Conservation (phyloP, 257 asterid species). For the Salvia splendens region DNA sequence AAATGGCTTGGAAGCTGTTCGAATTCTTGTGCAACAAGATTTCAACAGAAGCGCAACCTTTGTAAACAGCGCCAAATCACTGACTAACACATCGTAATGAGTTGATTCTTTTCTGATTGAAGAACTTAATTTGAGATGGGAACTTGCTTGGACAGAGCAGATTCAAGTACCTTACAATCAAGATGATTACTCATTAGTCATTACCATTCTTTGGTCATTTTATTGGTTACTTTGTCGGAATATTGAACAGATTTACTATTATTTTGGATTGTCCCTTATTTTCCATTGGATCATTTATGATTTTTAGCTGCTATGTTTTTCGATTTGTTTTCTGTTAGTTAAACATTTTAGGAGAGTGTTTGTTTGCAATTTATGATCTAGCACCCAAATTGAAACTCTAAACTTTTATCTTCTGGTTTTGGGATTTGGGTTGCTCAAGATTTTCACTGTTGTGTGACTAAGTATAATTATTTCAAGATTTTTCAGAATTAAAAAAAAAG, state of each 20-base stretch:
- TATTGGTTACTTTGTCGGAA: not conserved
- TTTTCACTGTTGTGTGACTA: too few relatives aligned
- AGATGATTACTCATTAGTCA: not conserved
- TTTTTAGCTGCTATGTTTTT: too few relatives aligned
- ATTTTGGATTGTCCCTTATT: too few relatives aligned
- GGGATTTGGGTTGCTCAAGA: too few relatives aligned
- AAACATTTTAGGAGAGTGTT: too few relatives aligned
- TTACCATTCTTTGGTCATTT: not conserved
- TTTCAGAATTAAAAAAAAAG: too few relatives aligned
- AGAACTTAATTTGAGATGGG: not conserved
- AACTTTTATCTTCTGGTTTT: too few relatives aligned
- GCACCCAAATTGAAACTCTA: too few relatives aligned
- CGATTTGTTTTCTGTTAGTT: too few relatives aligned
- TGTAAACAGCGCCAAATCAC: slow-evolving; percentile 63
- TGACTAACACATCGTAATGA: slow-evolving; percentile 22
- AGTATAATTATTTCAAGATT: too few relatives aligned
- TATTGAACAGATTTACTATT: not conserved
- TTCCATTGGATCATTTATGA: too few relatives aligned
- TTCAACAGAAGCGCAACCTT: slow-evolving; percentile 80
- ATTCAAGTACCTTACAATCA: not conserved
- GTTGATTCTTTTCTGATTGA: not conserved
- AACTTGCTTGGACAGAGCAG: not conserved
- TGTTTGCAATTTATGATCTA: too few relatives aligned
- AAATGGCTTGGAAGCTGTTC: slow-evolving; percentile 77
- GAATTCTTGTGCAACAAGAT: slow-evolving; percentile 67